Percentiles rank a stretch among this genome's conserved stretches.
phyloP scores from a whole-genome alignment of 208 protist genomes.

The Borovskyia barvae region DNA sequence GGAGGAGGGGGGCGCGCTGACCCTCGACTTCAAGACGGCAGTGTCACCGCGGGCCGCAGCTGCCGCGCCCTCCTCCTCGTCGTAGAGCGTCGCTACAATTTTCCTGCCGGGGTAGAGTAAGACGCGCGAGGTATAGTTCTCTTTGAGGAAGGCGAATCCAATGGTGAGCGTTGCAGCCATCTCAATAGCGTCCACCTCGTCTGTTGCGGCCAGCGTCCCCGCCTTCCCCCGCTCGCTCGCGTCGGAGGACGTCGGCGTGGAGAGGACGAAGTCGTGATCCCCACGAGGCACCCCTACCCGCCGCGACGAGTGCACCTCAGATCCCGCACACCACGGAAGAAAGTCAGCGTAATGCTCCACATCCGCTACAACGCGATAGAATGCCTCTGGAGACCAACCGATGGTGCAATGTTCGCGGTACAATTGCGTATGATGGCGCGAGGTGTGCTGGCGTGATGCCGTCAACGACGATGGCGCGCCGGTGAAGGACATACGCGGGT shows the following conservation, averaged over 20 bases:
- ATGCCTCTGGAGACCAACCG: slow-evolving; percentile 64
- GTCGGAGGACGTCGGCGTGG: neutral
- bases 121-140: slow-evolving; percentile 77
- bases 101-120: slow-evolving; percentile 41
- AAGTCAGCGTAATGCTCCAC: slow-evolving; percentile 71
- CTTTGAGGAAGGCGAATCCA: slow-evolving; percentile 75
- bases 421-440: slow-evolving; percentile 34
- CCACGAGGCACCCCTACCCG: slow-evolving; percentile 18
- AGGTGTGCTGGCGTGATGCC: too few relatives aligned
- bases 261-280: slow-evolving; percentile 4
- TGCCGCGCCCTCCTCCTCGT: slow-evolving; percentile 19
- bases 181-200: slow-evolving; percentile 36
- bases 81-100: slow-evolving; percentile 58
- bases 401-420: slow-evolving; percentile 80
- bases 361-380: slow-evolving; percentile 77
- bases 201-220: slow-evolving; percentile 11
- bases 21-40: too few relatives aligned
- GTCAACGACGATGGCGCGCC: neutral
- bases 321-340: slow-evolving; percentile 76
- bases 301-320: slow-evolving; percentile 52
- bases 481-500: neutral
- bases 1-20: too few relatives aligned
- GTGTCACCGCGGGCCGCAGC: too few relatives aligned
- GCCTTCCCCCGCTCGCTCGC: neutral
- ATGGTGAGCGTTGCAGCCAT: slow-evolving; percentile 72